phyloP scores from a whole-genome alignment of 2,329 filamentous ascomycete genomes.

The Huntiella savannae region DNA sequence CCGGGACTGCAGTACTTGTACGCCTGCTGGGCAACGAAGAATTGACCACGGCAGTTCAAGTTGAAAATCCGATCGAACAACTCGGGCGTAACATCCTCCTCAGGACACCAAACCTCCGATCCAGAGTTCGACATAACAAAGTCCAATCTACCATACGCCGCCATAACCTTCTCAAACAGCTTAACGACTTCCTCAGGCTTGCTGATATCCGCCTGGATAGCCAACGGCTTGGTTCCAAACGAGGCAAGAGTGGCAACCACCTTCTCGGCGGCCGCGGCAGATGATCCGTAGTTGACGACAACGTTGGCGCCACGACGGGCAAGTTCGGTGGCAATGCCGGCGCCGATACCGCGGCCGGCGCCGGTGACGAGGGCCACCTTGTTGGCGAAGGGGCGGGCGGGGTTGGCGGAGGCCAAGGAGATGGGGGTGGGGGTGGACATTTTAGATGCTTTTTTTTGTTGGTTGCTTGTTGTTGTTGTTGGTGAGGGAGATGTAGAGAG shows the following conservation, averaged over 20 bases:
- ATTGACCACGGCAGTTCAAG: constrained; percentile 52
- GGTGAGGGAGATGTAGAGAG: constrained; percentile 10
- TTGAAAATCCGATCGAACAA: constrained; percentile 56
- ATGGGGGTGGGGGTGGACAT: constrained; percentile 9
- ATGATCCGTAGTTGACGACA: constrained; percentile 47
- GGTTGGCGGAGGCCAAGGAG: constrained; percentile 14
- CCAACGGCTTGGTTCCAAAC: constrained; percentile 37
- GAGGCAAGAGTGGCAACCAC: constrained; percentile 34
- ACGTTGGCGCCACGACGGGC: constrained; percentile 44
- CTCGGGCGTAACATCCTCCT: constrained; percentile 49
- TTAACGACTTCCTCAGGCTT: constrained; percentile 36
- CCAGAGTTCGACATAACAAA: constrained; percentile 56
- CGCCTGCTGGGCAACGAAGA: constrained; percentile 60
- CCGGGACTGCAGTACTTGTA: constrained; percentile 51
- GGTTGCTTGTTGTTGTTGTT: constrained; percentile 4
- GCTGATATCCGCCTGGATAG: constrained; percentile 47
- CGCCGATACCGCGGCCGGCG: constrained; percentile 45
- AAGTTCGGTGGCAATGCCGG: constrained; percentile 47
- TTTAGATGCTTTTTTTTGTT: too few relatives aligned
- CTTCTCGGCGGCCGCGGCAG: constrained; percentile 33
- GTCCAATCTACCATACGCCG: constrained; percentile 49
- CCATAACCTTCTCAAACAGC: constrained; percentile 46
- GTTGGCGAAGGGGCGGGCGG: constrained; percentile 24
- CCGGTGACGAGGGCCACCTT: constrained; percentile 45
- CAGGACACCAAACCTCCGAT: constrained; percentile 52